Evolutionary conservation across 2,329 filamentous ascomycete genomes (phyloP), one percentile per base, ranked within the genome.

Genomic region (Epichloe festucae): DNA sequence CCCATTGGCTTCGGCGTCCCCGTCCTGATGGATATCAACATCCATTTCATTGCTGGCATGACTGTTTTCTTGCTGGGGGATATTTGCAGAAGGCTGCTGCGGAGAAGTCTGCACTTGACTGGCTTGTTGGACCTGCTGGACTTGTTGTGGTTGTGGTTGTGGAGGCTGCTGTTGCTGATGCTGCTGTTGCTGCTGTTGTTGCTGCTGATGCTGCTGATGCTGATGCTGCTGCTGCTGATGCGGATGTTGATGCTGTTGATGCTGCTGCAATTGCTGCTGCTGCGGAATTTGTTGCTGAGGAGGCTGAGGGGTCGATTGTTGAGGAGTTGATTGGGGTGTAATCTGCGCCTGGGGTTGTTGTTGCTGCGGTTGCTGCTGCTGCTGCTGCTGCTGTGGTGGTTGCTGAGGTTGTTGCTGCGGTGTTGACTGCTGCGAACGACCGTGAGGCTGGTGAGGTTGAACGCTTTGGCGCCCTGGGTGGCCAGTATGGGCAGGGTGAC

Each of bases 21-120:
- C 70, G 27, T 77, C 76, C 14, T 67, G 67, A 38, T 73, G 71
- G 42, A 67, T 72, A 51, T 77, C 76, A 49, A 78, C 68, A 7
- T 79, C 77, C 69, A 79, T 75, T 21, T 73, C 69, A 36, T 77
- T 76, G 21, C 68, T 68, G 10, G 66, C 67, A 52, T 73, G 69
- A 5, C 62, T 58, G 41, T 75, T 72, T 52, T 70, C 69, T 46
- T 66, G 65, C 51, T 69, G 66, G 11, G 65, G 65, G 62, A 15
- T 61, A 36, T 69, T 67, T 44, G 69, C 66, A 5, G 62, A 57
- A 51, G 66, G 64, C 47, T 58, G 59, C 48, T 64, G 65, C 3
- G 60, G 57, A 34, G 58, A 70, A 8, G 61, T 57, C 47, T 64
- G 62, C 11, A 57, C 59, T 39, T 63, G 58, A 52, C 60, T 69